These are phyloP conservation scores for Myxozyma lipomycoides DNA, from an alignment of 805 yeast species.

Conservation along the genomic window DNA sequence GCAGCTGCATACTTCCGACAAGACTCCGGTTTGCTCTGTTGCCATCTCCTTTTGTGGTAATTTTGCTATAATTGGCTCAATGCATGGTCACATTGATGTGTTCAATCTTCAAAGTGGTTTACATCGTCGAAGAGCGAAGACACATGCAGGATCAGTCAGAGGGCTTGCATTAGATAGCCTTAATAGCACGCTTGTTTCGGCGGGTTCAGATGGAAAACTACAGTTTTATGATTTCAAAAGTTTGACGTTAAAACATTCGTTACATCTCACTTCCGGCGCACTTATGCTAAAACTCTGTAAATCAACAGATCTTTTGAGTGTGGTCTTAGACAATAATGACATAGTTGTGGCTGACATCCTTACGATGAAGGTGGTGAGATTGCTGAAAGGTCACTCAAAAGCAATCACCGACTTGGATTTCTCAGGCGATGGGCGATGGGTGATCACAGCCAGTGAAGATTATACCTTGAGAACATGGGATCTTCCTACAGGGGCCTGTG, in stretches of 20 bases:
- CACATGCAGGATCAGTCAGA: slow-evolving; percentile 59
- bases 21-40: slow-evolving; percentile 67
- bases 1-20: slow-evolving; percentile 69
- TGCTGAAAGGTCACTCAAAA: slow-evolving; percentile 83
- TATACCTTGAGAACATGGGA: slow-evolving; percentile 94
- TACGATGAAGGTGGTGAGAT: slow-evolving; percentile 80
- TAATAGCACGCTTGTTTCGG: slow-evolving; percentile 81
- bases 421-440: slow-evolving; percentile 94
- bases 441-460: slow-evolving; percentile 77
- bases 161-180: slow-evolving; percentile 87
- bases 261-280: slow-evolving; percentile 70
- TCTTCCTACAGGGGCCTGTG: slow-evolving; percentile 92
- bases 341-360: slow-evolving; percentile 77
- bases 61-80: slow-evolving; percentile 87
- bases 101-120: slow-evolving; percentile 92
- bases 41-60: slow-evolving; percentile 91
- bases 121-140: slow-evolving; percentile 63
- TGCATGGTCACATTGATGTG: slow-evolving; percentile 76
- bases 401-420: slow-evolving; percentile 84
- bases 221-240: slow-evolving; percentile 82
- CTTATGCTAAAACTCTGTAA: slow-evolving; percentile 74
- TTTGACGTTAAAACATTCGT: slow-evolving; percentile 60
- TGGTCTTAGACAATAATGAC: slow-evolving; percentile 80
- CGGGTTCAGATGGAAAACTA: slow-evolving; percentile 84
- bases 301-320: slow-evolving; percentile 77